Base-by-base conservation (phyloP, 805 yeast species). In the Candida tibetensis region DNA sequence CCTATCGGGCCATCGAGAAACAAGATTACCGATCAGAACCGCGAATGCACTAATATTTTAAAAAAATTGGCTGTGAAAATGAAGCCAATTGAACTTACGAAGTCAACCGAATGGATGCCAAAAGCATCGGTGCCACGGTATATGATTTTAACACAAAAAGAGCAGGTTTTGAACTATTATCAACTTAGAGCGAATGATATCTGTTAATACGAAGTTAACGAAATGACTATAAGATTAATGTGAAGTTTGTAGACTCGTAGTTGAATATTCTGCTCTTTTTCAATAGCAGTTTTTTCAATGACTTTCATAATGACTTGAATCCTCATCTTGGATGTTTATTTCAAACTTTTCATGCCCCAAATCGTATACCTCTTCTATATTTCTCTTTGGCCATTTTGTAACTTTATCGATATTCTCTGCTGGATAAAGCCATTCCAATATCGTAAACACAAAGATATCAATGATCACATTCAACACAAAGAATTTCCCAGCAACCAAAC, bases 401-500 rank as follows among this genome's bases (percentile, higher is more conserved):
- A 81, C 95, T 34, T 58, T 50, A 50, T 93, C 97, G n/a, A 93
- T 85, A 15, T 71, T 60, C 1, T 66, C 69, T 13, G 72, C 64
- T 0, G 98, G 98, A 51, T 74, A 82, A 31, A 78, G 53, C 74
- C 78, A 77, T 48, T 88, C 93, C 43, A 93, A 64, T 2, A 87
- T 34, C 27, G 70, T 59, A 39, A 71, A 74, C 3, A 93, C 46
- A 33, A 88, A 70, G 22, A 82, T 73, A 62, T 93, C 98, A 2
- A 87, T 87, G 17, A 89, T 79, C 15, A 81, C 81, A 55, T 95
- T 85, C 21, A 93, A 58, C 0, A 85, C 83, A 58, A 81, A 90
- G 39, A 93, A 69, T 45, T 82, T 79, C 1, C 96, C 96, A 1
- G 96, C 95, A 79, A 95, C 83, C 0, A 82, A 73, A 0, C 90